These are phyloP conservation scores for Arctium lappa DNA, from an alignment of 129 eudicot species.

Conservation along the genomic window DNA sequence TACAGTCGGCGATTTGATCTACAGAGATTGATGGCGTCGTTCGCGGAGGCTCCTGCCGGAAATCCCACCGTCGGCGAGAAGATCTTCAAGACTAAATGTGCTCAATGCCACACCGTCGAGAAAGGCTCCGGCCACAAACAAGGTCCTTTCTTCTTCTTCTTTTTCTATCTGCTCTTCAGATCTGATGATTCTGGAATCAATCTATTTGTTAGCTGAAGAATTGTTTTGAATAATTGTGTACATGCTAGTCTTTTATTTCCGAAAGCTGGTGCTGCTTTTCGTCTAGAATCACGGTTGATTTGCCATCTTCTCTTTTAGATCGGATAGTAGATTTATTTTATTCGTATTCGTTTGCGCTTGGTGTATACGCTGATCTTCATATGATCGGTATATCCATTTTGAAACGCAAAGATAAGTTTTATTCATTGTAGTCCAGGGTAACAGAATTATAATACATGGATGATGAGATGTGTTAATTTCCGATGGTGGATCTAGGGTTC, in stretches of 20 bases:
- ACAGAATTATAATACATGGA: not conserved
- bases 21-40: conserved; percentile 59
- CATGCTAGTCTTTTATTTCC: not conserved
- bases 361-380: not conserved
- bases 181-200: conserved; percentile 10
- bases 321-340: not conserved
- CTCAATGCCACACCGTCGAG: conserved; percentile 93
- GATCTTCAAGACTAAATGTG: conserved; percentile 95
- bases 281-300: not conserved
- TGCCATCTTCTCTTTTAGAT: not conserved
- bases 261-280: not conserved
- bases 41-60: conserved; percentile 89
- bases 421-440: not conserved
- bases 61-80: conserved; percentile 58
- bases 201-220: not conserved
- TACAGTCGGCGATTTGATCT: conserved; percentile 16
- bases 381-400: not conserved
- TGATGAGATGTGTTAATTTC: not conserved
- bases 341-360: not conserved
- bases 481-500: not conserved
- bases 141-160: conserved; percentile 31
- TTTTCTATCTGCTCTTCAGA: not conserved
- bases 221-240: not conserved
- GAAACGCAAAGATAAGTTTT: not conserved
- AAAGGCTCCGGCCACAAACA: conserved; percentile 95